Base-by-base conservation (phyloP, 495 filamentous ascomycete genomes). In the Annulohypoxylon nitens region DNA sequence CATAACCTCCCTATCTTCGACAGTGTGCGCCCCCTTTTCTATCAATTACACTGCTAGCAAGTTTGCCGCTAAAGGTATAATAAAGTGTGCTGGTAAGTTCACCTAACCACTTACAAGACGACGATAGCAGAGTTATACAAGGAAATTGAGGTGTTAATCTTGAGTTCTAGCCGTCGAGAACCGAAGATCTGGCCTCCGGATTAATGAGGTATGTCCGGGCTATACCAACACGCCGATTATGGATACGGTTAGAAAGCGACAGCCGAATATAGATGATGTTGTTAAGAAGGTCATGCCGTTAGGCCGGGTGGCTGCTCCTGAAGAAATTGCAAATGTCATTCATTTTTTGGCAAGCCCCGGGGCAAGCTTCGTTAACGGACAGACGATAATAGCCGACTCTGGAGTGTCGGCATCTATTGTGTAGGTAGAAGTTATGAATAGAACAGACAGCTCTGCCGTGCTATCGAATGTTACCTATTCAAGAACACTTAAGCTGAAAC, bases 31-130 rank as follows among this genome's bases (percentile, higher is more conserved):
- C 0, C 74, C 82, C 0, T 76, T 81, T 1, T 75, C 80, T 0
- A 74, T 80, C 33, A 78, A 78, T 0, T 88, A 87, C 60, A 81
- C 78, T 0, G 80, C 85, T 2, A 81, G 83, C 5, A 89, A 89
- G 61, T 85, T 86, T 57, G 85, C 84, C 2, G 78, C 84, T 1
- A 36, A 83, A 0, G 84, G 83, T 0, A 81, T 88, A 61, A 84
- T 85, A 57, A 82, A 83, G 51, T 81, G 79, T 16, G 82, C 79
- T 37, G 78, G 81, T 84, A 34, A 41, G 61, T 20, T 30, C 6
- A 20, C 4, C n/a, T 14, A 9, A 3, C 12, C n/a, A 5, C 3
- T 16, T 12, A 23, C 41, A 5, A 16, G 10, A 11, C 4, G 41
- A 45, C 41, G 16, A 45, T 3, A 2, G 14, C 7, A 45, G 14